Conservation (phyloP, 306 rosid species). For the Delonix regia region DNA sequence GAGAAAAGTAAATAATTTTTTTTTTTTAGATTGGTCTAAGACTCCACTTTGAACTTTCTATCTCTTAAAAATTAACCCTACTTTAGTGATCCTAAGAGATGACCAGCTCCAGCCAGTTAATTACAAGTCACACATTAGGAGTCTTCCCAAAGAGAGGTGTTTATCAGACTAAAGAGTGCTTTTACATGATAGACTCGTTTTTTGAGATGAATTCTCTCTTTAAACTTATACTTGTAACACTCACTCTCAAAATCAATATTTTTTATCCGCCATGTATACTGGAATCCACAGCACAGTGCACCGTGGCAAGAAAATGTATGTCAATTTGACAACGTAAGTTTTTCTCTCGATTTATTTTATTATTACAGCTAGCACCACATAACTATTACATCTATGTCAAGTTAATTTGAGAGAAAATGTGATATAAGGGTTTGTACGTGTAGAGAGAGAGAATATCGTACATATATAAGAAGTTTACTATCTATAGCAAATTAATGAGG, state of each 20-base stretch:
- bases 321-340: slow-evolving; percentile 34
- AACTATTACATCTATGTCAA: background rate
- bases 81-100: slow-evolving; percentile 20
- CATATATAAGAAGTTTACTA: too few relatives aligned
- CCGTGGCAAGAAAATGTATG: slow-evolving; percentile 21
- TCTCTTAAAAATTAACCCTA: background rate
- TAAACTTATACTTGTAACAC: too few relatives aligned
- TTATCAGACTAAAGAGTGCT: too few relatives aligned
- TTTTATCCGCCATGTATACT: background rate
- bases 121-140: too few relatives aligned
- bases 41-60: background rate
- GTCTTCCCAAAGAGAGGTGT: too few relatives aligned
- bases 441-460: too few relatives aligned
- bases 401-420: background rate
- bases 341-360: slow-evolving; percentile 35
- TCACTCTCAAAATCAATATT: background rate
- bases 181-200: background rate
- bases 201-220: too few relatives aligned
- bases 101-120: slow-evolving; percentile 34
- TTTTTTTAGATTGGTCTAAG: too few relatives aligned
- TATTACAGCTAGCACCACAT: slow-evolving; percentile 28
- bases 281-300: slow-evolving; percentile 23
- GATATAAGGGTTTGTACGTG: background rate
- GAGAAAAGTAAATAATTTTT: background rate
- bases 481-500: too few relatives aligned